phyloP scores from a whole-genome alignment of 2,329 filamentous ascomycete genomes.

The Exophiala xenobiotica region DNA sequence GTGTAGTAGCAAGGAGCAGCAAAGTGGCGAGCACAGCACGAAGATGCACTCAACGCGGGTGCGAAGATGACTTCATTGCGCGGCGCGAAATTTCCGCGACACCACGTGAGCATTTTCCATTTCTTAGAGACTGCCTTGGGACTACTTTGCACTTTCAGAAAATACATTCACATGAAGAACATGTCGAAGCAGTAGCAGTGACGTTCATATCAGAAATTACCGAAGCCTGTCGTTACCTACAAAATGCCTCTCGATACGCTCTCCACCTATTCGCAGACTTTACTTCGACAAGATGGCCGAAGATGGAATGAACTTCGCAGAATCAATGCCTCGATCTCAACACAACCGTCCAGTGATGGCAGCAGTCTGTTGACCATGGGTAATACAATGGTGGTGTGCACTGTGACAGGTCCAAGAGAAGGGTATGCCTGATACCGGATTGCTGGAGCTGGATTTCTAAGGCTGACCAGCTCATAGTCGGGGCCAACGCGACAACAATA shows the following conservation, averaged over 20 bases:
- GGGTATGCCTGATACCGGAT: constrained; percentile 34
- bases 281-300: constrained; percentile 77
- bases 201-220: too few relatives aligned
- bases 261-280: constrained; percentile 82
- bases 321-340: constrained; percentile 83
- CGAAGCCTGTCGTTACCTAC: too few relatives aligned
- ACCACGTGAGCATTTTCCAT: constrained; percentile 4
- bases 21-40: too few relatives aligned
- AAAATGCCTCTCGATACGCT: constrained; percentile 91
- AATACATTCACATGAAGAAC: too few relatives aligned
- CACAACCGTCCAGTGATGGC: constrained; percentile 87
- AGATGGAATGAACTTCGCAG: constrained; percentile 96
- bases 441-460: background rate
- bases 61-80: background rate
- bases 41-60: too few relatives aligned
- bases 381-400: constrained; percentile 95
- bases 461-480: constrained; percentile 17
- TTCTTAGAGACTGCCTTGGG: background rate
- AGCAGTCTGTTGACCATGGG: constrained; percentile 95
- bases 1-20: too few relatives aligned
- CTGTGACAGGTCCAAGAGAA: constrained; percentile 82
- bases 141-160: too few relatives aligned
- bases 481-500: constrained; percentile 30
- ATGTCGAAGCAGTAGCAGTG: too few relatives aligned
- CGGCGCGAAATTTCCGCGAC: constrained; percentile 15